A percentile compares a stretch with the other conserved stretches of the same genome.
Evolutionary conservation across 1,139 yeast genomes (phyloP).

Genomic region (Tardiomyces depauwii): DNA sequence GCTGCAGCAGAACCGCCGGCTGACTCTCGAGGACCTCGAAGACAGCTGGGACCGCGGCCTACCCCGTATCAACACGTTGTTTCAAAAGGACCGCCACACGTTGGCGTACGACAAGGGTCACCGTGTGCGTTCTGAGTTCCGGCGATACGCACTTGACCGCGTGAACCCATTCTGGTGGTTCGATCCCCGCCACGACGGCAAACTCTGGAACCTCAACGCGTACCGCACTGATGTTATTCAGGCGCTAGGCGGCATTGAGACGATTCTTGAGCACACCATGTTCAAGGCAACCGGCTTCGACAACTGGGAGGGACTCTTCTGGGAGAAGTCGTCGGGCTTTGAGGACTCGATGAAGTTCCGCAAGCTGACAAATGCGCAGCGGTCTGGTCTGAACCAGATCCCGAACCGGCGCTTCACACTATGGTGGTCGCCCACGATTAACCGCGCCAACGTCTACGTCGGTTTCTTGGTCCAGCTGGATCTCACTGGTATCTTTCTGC

Average conservation of each 20-base stretch:
- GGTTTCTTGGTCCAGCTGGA: conserved; percentile 96
- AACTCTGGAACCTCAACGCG: conserved; percentile 85
- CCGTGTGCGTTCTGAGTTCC: conserved; percentile 69
- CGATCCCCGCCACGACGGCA: conserved; percentile 86
- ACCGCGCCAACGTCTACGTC: conserved; percentile 94
- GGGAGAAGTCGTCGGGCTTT: conserved; percentile 97
- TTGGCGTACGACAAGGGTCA: conserved; percentile 94
- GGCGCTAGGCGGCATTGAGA: conserved; percentile 94
- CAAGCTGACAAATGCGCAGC: conserved; percentile 92
- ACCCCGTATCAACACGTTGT: conserved; percentile 89
- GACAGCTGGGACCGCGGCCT: conserved; percentile 94
- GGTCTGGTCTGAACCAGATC: conserved; percentile 94
- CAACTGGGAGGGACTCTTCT: conserved; percentile 96
- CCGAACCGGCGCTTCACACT: conserved; percentile 95
- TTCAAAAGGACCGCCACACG: conserved; percentile 92
- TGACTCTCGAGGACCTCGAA: conserved; percentile 90
- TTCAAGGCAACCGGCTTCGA: conserved; percentile 97
- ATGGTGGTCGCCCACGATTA: conserved; percentile 99
- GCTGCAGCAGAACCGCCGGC: conserved; percentile 67
- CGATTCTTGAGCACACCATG: conserved; percentile 87
- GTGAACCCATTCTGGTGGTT: conserved; percentile 97
- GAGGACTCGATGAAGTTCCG: conserved; percentile 93
- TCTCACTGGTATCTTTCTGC: conserved; percentile 90
- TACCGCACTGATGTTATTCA: conserved; percentile 95
- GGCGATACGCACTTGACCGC: conserved; percentile 58